Percentiles rank a stretch among this genome's conserved stretches.
phyloP scores from a whole-genome alignment of 2,329 filamentous ascomycete genomes.

The Ceratocystis lukuohia region DNA sequence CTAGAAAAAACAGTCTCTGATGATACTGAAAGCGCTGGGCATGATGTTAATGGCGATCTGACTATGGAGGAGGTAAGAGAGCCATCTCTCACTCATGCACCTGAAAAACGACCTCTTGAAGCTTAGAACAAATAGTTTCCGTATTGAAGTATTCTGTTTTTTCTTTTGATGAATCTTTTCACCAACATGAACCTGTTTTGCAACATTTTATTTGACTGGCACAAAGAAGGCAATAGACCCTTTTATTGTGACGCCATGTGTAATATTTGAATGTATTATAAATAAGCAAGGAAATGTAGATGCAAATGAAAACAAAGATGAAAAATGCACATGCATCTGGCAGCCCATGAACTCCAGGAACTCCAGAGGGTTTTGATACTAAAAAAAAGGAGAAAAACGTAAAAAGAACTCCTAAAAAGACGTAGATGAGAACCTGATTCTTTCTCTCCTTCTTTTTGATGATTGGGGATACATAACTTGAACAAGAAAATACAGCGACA shows the following conservation, averaged over 20 bases:
- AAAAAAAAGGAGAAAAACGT: not conserved
- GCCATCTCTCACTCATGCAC: constrained; percentile 22
- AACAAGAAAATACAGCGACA: not conserved
- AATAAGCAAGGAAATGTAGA: not conserved
- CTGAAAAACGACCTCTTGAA: constrained; percentile 20
- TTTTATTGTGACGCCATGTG: not conserved
- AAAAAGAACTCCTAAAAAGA: not conserved
- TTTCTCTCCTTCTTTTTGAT: no score
- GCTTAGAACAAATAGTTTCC: not conserved
- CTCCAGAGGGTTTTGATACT: not conserved
- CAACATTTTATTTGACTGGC: not conserved
- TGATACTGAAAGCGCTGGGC: not conserved
- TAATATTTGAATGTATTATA: not conserved
- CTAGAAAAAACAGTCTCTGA: constrained; percentile 17
- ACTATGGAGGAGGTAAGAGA: constrained; percentile 21
- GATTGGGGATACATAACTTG: not conserved
- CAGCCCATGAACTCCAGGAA: not conserved
- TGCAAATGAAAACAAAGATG: not conserved
- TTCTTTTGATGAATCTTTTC: not conserved
- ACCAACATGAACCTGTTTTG: not conserved
- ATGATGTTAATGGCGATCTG: constrained; percentile 20
- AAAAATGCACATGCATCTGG: not conserved
- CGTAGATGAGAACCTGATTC: not conserved
- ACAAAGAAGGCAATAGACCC: no score
- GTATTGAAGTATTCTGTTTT: not conserved